phyloP scores from a whole-genome alignment of 257 asterid species.

The Solanum arcanum region DNA sequence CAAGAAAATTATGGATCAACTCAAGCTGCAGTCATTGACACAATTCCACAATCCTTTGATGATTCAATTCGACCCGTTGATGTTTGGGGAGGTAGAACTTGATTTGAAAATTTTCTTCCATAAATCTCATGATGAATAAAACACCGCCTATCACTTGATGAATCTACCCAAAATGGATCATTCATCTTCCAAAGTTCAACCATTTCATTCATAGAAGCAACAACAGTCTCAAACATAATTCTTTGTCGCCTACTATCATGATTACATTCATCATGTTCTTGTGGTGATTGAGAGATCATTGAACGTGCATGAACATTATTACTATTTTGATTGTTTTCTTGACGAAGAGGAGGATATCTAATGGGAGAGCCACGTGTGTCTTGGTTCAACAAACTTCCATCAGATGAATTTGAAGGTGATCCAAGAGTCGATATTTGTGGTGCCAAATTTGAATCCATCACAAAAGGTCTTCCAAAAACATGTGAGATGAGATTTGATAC shows the following conservation, averaged over 20 bases:
- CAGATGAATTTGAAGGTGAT: neutral
- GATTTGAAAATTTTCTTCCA: conserved; percentile 36
- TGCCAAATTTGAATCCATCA: neutral
- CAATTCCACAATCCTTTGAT: conserved; percentile 48
- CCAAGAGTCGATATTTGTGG: neutral
- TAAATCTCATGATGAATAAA: conserved; percentile 35
- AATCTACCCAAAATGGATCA: conserved; percentile 54
- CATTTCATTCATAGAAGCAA: conserved; percentile 45
- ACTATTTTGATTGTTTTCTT: neutral
- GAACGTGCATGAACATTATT: neutral
- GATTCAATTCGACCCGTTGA: conserved; percentile 55
- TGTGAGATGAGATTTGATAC: conserved; percentile 17
- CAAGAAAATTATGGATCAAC: conserved; percentile 44
- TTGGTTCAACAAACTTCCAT: conserved; percentile 3
- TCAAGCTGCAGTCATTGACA: conserved; percentile 37
- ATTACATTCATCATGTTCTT: neutral
- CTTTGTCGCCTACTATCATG: conserved; percentile 20
- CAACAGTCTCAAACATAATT: conserved; percentile 21
- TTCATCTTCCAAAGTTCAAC: conserved; percentile 31
- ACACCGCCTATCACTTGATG: conserved; percentile 29
- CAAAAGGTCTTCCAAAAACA: conserved; percentile 16
- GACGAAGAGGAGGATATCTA: neutral
- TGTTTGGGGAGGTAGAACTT: conserved; percentile 8
- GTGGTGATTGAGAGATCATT: neutral
- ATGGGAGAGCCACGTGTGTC: conserved; percentile 5